Evolutionary conservation across 78 protist genomes (phyloP), one percentile per base, ranked within the genome.

Genomic region (Dictyostelium capitatum): DNA sequence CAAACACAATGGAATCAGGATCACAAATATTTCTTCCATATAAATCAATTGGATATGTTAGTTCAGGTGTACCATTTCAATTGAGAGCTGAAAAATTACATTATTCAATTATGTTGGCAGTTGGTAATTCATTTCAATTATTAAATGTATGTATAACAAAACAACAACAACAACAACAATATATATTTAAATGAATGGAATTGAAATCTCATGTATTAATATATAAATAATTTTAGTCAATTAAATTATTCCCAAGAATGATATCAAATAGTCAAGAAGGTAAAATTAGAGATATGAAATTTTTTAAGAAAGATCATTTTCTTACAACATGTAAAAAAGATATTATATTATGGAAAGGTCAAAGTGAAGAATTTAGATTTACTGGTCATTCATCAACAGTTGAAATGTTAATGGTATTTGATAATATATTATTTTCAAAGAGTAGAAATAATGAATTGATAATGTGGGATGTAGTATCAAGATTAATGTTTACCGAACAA

Each of bases 371-470:
- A 47, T 25, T 41, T 50, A 46, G 20, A 87, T 87, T 87, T 51
- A 65, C 2, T 32, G 79, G 69, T 50, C 93, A 87, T 77, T 50
- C 93, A 87, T 19, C 84, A 28, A n/a, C 62, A 37, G 93, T 87
- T 9, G 32, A 12, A 30, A 51, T 62, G n/a, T 23, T 87, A 4
- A 48, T 77, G 51, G 77, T 77, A 47, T 77, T 77, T n/a, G 83
- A 74, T 77, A 74, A 87, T 87, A 64, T 87, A 25, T 87, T 87
- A 70, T 11, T 87, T 11, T 77, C 93, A 77, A 50, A 64, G 53
- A 46, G 67, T 25, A 77, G 64, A 64, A 87, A 87, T n/a, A 87
- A 87, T 78, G 93, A 87, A n/a, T 48, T 87, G 6, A 15, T 77
- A 9, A 77, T 87, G 64, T 87, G 93, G 93, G 93, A 87, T 64